A percentile compares a stretch with the other conserved stretches of the same genome.
phyloP scores from a whole-genome alignment of 768 basidiomycete genomes.

The Dioszegia aurantiaca region DNA sequence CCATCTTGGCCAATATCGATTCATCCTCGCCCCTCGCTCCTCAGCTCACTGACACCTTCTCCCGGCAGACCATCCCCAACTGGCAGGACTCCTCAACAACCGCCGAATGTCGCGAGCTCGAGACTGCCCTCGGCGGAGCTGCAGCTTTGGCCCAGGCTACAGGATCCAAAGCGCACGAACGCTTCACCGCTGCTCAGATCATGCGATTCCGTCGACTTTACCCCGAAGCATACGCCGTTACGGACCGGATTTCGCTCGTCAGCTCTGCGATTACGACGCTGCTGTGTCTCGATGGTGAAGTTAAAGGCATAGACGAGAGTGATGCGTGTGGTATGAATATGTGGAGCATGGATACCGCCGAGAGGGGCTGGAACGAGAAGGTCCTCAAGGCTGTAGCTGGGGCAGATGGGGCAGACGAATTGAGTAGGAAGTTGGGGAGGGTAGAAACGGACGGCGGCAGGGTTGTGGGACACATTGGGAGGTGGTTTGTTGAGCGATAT shows the following conservation, averaged over 20 bases:
- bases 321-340: conserved; percentile 90
- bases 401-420: conserved; percentile 60
- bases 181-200: conserved; percentile 85
- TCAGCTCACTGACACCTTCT: conserved; percentile 70
- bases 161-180: conserved; percentile 78
- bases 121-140: conserved; percentile 66
- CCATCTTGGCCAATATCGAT: conserved; percentile 60
- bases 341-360: conserved; percentile 69
- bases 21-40: conserved; percentile 58
- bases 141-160: conserved; percentile 71
- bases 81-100: conserved; percentile 91
- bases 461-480: conserved; percentile 63
- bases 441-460: conserved; percentile 74
- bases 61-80: conserved; percentile 67
- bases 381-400: conserved; percentile 65
- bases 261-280: conserved; percentile 79
- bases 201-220: conserved; percentile 59
- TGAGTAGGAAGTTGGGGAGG: conserved; percentile 68
- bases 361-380: conserved; percentile 63
- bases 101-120: conserved; percentile 67
- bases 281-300: conserved; percentile 63
- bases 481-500: conserved; percentile 73
- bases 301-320: conserved; percentile 78
- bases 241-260: conserved; percentile 70
- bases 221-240: conserved; percentile 57